Percentiles rank a stretch among this genome's conserved stretches.
phyloP scores from a whole-genome alignment of 2,329 filamentous ascomycete genomes.

The Fulvia fulva region DNA sequence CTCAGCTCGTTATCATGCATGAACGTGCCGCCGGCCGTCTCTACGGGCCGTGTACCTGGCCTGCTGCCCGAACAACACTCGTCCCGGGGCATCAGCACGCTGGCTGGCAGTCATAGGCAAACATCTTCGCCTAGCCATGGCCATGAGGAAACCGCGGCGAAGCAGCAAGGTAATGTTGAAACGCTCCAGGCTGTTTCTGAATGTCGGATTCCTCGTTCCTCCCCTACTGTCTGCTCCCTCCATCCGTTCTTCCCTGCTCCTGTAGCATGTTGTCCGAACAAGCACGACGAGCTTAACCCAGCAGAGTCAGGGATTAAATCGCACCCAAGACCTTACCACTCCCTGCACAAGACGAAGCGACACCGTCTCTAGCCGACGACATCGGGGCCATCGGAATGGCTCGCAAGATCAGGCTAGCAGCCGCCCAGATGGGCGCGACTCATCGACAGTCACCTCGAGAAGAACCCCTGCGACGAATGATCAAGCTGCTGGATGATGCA shows the following conservation, averaged over 20 bases:
- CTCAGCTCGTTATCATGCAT: slow-evolving; percentile 3
- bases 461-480: slow-evolving; percentile 46
- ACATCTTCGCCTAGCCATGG: neutral
- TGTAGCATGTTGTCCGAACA: neutral
- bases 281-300: neutral
- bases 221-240: neutral
- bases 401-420: slow-evolving; percentile 44
- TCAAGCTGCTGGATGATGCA: slow-evolving; percentile 46
- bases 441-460: slow-evolving; percentile 39
- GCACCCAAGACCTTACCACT: neutral
- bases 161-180: neutral
- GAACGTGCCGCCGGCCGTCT: slow-evolving; percentile 1
- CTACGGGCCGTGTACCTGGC: slow-evolving; percentile 3
- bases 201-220: neutral
- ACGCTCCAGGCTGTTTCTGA: neutral
- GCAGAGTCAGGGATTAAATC: neutral
- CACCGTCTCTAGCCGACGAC: neutral
- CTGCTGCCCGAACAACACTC: neutral
- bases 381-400: slow-evolving; percentile 27
- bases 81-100: neutral
- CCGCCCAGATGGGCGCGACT: slow-evolving; percentile 51
- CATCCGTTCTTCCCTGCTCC: neutral
- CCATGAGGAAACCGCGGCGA: neutral
- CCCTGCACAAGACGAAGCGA: no score
- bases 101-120: neutral